Evolutionary conservation across 495 filamentous ascomycete genomes (phyloP).

Genomic region (Filosporella fistucella): DNA sequence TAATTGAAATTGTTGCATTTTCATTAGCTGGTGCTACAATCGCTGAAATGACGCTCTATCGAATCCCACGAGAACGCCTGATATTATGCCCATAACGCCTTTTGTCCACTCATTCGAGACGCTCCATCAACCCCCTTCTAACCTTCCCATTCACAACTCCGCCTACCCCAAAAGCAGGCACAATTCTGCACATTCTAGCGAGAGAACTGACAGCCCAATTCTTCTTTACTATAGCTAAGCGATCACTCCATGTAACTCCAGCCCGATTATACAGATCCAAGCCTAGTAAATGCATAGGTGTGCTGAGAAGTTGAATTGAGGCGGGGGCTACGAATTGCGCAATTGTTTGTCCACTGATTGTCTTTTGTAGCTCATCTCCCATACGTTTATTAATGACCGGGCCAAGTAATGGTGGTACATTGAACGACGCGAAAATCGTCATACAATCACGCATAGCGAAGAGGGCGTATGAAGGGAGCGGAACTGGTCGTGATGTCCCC

Average conservation of each 20-base stretch:
- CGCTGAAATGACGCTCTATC: too few species aligned
- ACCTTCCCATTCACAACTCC: constrained; percentile 82
- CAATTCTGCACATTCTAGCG: constrained; percentile 84
- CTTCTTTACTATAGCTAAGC: constrained; percentile 58
- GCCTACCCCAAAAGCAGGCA: constrained; percentile 91
- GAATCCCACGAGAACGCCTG: too few species aligned
- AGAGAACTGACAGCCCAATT: constrained; percentile 75
- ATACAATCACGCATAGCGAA: constrained; percentile 84
- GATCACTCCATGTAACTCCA: constrained; percentile 48
- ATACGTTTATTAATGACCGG: constrained; percentile 52
- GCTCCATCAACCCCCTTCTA: constrained; percentile 37
- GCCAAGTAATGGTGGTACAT: constrained; percentile 75
- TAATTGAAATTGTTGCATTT: too few species aligned
- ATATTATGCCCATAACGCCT: too few species aligned
- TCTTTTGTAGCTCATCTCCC: constrained; percentile 38
- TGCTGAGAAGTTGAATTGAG: constrained; percentile 74
- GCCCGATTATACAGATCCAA: constrained; percentile 84
- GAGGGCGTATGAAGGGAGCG: constrained; percentile 63
- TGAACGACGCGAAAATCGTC: constrained; percentile 93
- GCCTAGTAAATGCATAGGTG: constrained; percentile 83
- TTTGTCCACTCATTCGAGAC: constrained; percentile 13
- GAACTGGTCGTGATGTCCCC: constrained; percentile 47
- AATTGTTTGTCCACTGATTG: constrained; percentile 43
- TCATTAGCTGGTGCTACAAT: too few species aligned
- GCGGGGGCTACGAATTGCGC: constrained; percentile 83